phyloP scores from a whole-genome alignment of 805 yeast genomes.

The Metschnikowia chrysomelidarum region DNA sequence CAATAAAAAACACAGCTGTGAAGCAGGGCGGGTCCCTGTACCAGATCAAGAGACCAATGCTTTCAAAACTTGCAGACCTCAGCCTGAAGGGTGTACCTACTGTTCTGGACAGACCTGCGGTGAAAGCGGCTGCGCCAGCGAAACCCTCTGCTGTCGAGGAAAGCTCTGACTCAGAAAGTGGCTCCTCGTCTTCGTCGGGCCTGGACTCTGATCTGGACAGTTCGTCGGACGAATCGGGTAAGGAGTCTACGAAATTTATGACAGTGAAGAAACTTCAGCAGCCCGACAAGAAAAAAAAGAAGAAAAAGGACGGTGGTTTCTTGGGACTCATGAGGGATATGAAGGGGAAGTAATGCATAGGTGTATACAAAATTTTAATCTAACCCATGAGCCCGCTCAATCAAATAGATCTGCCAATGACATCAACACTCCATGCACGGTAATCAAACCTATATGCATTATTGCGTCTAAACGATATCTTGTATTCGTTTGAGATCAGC shows the following conservation, averaged over 20 bases:
- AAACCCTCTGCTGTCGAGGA: constrained; percentile 2
- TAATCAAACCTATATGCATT: constrained; percentile 19
- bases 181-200: constrained; percentile 11
- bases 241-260: constrained; percentile 23
- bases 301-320: constrained; percentile 29
- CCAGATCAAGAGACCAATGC: constrained; percentile 5
- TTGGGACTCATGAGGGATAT: constrained; percentile 32
- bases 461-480: constrained; percentile 12
- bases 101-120: constrained; percentile 12
- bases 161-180: constrained; percentile 6
- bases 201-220: constrained; percentile 12
- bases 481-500: constrained; percentile 24
- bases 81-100: constrained; percentile 18
- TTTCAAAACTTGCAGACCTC: constrained; percentile 13
- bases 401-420: constrained; percentile 30
- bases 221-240: constrained; percentile 11
- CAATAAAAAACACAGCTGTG: too few relatives aligned
- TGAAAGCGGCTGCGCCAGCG: constrained; percentile 2
- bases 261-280: constrained; percentile 23
- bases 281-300: constrained; percentile 14
- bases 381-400: neutral
- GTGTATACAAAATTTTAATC: constrained; percentile 2
- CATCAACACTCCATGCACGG: constrained; percentile 31
- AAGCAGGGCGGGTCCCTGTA: neutral
- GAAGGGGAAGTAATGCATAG: constrained; percentile 18